Percentiles rank a stretch among this genome's conserved stretches.
Conservation (phyloP, 2,329 filamentous ascomycete species). For the Sporothrix humicola region DNA sequence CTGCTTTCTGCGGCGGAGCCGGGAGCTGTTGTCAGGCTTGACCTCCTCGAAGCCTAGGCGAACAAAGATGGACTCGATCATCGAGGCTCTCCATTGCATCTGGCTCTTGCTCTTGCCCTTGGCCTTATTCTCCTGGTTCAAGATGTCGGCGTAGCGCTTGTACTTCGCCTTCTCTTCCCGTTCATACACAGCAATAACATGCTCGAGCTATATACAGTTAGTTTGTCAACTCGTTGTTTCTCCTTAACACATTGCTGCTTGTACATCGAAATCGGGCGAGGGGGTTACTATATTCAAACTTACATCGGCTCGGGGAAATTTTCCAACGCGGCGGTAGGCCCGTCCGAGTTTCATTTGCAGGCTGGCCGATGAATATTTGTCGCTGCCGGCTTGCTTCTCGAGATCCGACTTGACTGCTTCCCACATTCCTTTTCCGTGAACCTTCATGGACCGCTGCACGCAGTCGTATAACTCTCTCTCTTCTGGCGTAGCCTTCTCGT, state of each 20-base stretch:
- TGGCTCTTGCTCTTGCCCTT: background rate
- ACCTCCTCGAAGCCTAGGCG: conserved; percentile 11
- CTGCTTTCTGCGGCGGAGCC: background rate
- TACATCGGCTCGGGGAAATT: background rate
- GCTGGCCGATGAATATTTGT: background rate
- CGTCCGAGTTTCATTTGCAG: conserved; percentile 16
- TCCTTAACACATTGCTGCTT: too few species aligned
- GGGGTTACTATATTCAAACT: background rate
- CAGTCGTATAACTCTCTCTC: background rate
- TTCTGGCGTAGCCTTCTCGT: background rate
- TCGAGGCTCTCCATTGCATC: background rate
- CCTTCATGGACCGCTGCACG: background rate
- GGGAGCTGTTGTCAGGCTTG: background rate
- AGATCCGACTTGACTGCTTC: background rate
- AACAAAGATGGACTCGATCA: background rate
- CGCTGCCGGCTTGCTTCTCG: background rate
- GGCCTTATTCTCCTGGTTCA: background rate
- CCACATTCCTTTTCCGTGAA: conserved; percentile 16
- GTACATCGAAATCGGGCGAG: background rate
- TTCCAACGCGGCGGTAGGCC: background rate
- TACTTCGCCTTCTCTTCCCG: conserved; percentile 17
- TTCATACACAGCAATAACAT: background rate
- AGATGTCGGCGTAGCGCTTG: background rate
- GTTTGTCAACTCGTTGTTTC: background rate
- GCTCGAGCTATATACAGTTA: background rate